Conservation (phyloP, 106 monocot species). For the Dendrobium nobile region DNA sequence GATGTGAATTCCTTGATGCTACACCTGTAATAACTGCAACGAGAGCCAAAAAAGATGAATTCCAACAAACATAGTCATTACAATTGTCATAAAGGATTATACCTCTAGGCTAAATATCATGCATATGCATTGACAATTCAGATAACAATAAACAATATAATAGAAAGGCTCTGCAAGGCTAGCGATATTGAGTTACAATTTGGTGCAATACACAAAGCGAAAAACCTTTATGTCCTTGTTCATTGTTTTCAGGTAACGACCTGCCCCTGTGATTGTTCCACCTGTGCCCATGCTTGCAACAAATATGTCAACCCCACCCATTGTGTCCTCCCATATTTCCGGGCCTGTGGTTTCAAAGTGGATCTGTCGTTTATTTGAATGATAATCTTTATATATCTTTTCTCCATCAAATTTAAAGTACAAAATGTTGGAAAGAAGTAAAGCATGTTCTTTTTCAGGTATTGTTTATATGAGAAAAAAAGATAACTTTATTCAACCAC, state of each 20-base stretch:
- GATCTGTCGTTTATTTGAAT: slow-evolving; percentile 73
- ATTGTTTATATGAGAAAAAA: background rate
- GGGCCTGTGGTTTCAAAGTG: slow-evolving; percentile 98
- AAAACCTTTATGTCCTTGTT: slow-evolving; percentile 85
- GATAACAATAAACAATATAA: background rate
- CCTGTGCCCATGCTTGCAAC: slow-evolving; percentile 87
- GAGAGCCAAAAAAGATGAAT: background rate
- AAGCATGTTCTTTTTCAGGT: background rate
- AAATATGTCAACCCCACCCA: slow-evolving; percentile 79
- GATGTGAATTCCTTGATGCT: background rate
- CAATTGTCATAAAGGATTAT: background rate
- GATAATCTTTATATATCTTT: slow-evolving; percentile 18
- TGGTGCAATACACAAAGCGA: background rate
- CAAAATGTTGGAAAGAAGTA: background rate
- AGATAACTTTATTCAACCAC: slow-evolving; percentile 21
- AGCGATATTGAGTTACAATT: background rate
- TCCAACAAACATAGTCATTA: background rate
- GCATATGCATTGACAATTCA: background rate
- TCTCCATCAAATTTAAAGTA: background rate
- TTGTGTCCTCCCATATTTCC: slow-evolving; percentile 97
- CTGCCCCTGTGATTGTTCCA: slow-evolving; percentile 86
- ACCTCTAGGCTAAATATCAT: background rate
- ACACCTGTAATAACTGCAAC: background rate
- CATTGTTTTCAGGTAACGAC: slow-evolving; percentile 84
- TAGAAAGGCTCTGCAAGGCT: background rate